A percentile compares a stretch with the other conserved stretches of the same genome.
phyloP scores from a whole-genome alignment of 306 rosid genomes.

The Citrullus mucosospermus region DNA sequence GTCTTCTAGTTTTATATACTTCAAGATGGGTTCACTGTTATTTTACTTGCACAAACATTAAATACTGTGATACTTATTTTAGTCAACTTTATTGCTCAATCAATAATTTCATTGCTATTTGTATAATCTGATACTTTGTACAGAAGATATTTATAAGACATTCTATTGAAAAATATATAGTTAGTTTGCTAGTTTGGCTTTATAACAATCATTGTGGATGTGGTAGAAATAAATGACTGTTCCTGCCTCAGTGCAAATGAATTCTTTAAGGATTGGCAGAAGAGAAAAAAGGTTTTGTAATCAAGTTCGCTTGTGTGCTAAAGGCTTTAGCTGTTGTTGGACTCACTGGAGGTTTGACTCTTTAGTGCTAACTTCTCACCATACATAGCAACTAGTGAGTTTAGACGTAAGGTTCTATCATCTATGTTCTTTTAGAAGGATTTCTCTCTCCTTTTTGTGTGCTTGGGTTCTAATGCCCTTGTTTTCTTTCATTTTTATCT shows the following conservation, averaged over 20 bases:
- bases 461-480: too few relatives aligned
- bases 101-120: neutral
- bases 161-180: neutral
- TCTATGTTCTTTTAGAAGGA: too few relatives aligned
- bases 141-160: neutral
- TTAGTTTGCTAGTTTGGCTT: neutral
- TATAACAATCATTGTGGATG: neutral
- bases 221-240: neutral
- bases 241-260: neutral
- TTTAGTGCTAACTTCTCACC: neutral
- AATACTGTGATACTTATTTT: neutral
- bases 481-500: too few relatives aligned
- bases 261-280: neutral
- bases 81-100: neutral
- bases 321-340: neutral
- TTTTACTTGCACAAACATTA: neutral
- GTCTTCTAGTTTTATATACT: neutral
- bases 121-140: neutral
- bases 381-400: neutral
- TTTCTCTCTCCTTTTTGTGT: too few relatives aligned
- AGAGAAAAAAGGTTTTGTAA: neutral
- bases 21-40: neutral
- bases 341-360: neutral
- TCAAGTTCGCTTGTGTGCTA: neutral
- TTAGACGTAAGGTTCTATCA: neutral